Base-by-base conservation (phyloP, 768 basidiomycete genomes). In the Crassisporium funariophilum region DNA sequence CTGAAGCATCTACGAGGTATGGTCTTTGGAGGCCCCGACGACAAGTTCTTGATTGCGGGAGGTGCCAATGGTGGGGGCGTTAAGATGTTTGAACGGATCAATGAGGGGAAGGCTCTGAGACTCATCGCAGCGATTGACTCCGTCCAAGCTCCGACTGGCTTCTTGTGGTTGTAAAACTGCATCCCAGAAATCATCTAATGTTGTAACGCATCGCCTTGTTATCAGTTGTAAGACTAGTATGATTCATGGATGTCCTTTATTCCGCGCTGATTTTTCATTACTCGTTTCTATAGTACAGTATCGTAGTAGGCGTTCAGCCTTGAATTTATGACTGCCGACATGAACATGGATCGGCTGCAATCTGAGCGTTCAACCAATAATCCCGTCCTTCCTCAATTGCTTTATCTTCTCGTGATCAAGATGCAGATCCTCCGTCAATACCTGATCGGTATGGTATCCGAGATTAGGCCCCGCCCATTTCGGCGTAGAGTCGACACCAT, bases 1-100 rank as follows among this genome's bases (percentile, higher is more conserved):
- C 59, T 91, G 51, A 76, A 74, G 10, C 88, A 91, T 59, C 64
- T 86, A 15, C 78, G 89, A 12, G 87, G 81, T 0, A 83, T 90
- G 68, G 69, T 61, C 16, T 81, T 91, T 59, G 81, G 82, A 25
- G 86, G 88, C 0, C 67, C 66, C 2, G 76, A 86, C 29, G 74
- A 79, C 34, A 74, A 62, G 53, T 91, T 77, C 73, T 60, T 90
- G 35, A 60, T 87, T 37, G 78, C 79, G 5, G 89, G 85, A 11
- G 88, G 88, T 6, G 76, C 61, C 22, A 61, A 72, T 33, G 84
- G 82, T 0, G 80, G 79, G 1, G 88, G 88, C 0, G 76, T 88
- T 27, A 88, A 85, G 62, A 63, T 90, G 8, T 91, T 82, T 49
- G 83, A 89, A 61, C 69, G 86, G 25, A 65, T 79, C 6, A 73